Percentiles rank a stretch among this genome's conserved stretches.
Evolutionary conservation across 140 eudicot species (phyloP).

Genomic region (Erigeron philadelphicus): DNA sequence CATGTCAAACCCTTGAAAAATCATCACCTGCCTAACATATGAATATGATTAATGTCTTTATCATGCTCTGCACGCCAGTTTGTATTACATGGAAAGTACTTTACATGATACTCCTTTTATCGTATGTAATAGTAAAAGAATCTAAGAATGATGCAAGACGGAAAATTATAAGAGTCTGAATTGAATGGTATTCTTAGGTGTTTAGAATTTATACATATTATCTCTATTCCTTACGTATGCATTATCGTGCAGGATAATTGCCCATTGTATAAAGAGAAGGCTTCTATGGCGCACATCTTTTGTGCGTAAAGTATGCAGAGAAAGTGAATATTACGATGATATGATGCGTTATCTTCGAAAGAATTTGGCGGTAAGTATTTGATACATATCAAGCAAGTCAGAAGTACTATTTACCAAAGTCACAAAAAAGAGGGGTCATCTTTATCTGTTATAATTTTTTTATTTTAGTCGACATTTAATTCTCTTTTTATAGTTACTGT

Average conservation of each 20-base stretch:
- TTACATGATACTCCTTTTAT: background rate
- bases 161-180: background rate
- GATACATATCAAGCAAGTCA: no score
- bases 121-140: background rate
- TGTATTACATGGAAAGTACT: background rate
- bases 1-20: background rate
- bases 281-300: conserved; percentile 79
- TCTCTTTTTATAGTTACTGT: no score
- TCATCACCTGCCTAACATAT: background rate
- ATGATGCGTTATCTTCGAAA: conserved; percentile 88
- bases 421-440: no score
- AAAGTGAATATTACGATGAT: conserved; percentile 91
- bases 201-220: background rate
- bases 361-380: conserved; percentile 71
- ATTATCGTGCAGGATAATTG: conserved; percentile 58
- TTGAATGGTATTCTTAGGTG: background rate
- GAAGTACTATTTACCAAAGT: no score
- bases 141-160: background rate
- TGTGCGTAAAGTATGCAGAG: conserved; percentile 85
- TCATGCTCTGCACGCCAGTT: background rate
- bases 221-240: background rate
- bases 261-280: conserved; percentile 83
- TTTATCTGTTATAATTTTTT: no score
- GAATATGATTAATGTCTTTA: background rate
- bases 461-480: no score